A percentile compares a stretch with the other conserved stretches of the same genome.
These are phyloP conservation scores for Fusarium nurragi DNA, from an alignment of 2,329 filamentous ascomycete genomes.

Conservation along the genomic window DNA sequence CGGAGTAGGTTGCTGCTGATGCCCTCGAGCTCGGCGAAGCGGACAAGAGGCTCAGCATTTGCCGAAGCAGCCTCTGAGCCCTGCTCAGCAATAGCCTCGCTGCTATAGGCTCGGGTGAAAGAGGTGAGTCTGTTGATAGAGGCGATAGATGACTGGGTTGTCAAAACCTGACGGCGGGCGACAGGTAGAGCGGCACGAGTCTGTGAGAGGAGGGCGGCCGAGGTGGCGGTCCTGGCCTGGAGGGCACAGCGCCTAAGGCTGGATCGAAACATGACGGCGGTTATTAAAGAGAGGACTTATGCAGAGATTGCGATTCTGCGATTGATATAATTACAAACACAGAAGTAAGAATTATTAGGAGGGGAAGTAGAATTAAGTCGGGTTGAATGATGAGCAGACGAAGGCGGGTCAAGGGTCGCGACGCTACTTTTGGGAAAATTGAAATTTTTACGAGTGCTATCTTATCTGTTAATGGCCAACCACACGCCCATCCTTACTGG, in stretches of 20 bases:
- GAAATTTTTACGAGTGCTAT: constrained; percentile 24
- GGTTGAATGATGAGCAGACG: constrained; percentile 3
- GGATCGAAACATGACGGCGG: constrained; percentile 49
- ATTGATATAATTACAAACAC: constrained; percentile 15
- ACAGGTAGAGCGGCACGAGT: constrained; percentile 42
- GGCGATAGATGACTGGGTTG: constrained; percentile 26
- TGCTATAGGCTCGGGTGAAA: constrained; percentile 52
- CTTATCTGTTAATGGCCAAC: constrained; percentile 15
- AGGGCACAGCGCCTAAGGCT: constrained; percentile 53
- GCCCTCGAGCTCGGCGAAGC: constrained; percentile 59
- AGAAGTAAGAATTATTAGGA: constrained; percentile 11
- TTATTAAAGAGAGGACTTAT: constrained; percentile 1
- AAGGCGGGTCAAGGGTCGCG: constrained; percentile 28
- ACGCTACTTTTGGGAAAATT: constrained; percentile 11
- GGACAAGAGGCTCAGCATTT: constrained; percentile 45
- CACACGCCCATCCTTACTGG: background rate
- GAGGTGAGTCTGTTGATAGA: constrained; percentile 39
- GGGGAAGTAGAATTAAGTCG: constrained; percentile 21
- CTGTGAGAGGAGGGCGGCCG: constrained; percentile 45
- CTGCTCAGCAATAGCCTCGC: constrained; percentile 48
- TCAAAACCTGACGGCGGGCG: constrained; percentile 37
- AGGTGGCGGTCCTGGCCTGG: constrained; percentile 47
- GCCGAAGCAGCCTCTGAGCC: constrained; percentile 3
- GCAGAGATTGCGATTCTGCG: constrained; percentile 14
- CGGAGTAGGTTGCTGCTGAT: constrained; percentile 73